Percentiles rank a stretch among this genome's conserved stretches.
phyloP scores from a whole-genome alignment of 2,329 filamentous ascomycete species.

The Alternaria longipes region DNA sequence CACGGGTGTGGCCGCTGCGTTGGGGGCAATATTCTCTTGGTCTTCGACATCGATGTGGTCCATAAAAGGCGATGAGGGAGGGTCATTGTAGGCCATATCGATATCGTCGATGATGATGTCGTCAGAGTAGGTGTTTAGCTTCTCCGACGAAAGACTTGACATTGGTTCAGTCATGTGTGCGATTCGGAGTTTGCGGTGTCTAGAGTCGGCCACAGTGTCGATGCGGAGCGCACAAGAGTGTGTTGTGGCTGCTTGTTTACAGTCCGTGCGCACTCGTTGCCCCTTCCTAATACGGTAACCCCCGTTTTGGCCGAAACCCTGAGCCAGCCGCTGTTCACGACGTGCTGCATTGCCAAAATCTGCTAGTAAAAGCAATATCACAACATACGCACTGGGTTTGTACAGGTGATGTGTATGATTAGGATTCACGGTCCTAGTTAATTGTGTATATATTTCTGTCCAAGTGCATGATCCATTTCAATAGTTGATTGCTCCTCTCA shows the following conservation, averaged over 20 bases:
- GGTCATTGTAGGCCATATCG: conserved; percentile 53
- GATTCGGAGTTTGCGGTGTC: conserved; percentile 17
- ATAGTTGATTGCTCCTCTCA: conserved; percentile 55
- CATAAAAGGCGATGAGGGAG: conserved; percentile 60
- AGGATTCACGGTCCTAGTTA: not conserved
- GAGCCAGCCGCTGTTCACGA: not conserved
- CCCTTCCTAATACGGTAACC: conserved; percentile 19
- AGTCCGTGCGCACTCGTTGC: conserved; percentile 20
- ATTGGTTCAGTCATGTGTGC: conserved; percentile 45
- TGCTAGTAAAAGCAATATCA: not conserved
- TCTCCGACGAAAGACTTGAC: conserved; percentile 42
- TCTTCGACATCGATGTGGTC: conserved; percentile 53
- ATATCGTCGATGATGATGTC: conserved; percentile 37
- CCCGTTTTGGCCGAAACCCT: conserved; percentile 17
- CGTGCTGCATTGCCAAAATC: not conserved
- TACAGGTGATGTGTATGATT: not conserved
- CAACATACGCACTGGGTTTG: not conserved
- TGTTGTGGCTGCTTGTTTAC: conserved; percentile 28
- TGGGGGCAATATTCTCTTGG: conserved; percentile 50
- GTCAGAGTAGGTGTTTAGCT: conserved; percentile 37
- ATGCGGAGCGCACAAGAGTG: conserved; percentile 16
- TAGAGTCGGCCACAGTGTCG: conserved; percentile 24
- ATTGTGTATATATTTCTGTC: not conserved
- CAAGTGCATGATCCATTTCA: conserved; percentile 19
- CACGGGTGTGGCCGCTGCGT: conserved; percentile 30